phyloP scores from a whole-genome alignment of 345 rosid species.

The Eucalyptus fibrosa region DNA sequence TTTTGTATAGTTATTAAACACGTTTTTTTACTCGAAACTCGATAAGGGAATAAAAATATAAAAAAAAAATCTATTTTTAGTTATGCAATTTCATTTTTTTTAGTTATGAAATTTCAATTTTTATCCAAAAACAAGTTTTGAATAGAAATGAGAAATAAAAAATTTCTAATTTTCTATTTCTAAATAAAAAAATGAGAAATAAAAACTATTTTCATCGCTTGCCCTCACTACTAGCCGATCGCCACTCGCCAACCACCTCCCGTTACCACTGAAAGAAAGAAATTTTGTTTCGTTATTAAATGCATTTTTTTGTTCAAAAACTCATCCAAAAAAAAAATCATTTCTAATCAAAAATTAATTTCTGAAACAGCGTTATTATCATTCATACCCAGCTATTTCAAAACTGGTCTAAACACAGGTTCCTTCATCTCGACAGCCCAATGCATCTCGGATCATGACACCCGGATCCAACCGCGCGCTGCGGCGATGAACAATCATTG shows the following conservation, averaged over 20 bases:
- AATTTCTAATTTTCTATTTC: too few species aligned
- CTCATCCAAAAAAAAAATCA: too few species aligned
- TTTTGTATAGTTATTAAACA: not conserved
- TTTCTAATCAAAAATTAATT: too few species aligned
- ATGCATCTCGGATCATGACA: not conserved
- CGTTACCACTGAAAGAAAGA: fast-evolving
- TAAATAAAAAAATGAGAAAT: too few species aligned
- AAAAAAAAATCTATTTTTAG: too few species aligned
- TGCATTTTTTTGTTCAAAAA: fast-evolving
- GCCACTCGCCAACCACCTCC: fast-evolving
- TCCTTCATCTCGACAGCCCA: not conserved
- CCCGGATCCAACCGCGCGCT: not conserved
- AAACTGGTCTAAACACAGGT: not conserved
- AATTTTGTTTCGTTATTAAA: too few species aligned
- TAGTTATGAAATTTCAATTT: too few species aligned
- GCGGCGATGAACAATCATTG: not conserved
- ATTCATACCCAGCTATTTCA: not conserved
- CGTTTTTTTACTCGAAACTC: fast-evolving
- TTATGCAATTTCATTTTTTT: too few species aligned
- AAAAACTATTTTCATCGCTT: too few species aligned
- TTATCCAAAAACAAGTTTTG: too few species aligned
- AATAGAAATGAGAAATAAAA: too few species aligned
- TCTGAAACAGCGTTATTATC: fast-evolving
- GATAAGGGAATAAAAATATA: fast-evolving
- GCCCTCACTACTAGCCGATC: too few species aligned